phyloP scores from a whole-genome alignment of 2,329 filamentous ascomycete genomes.

The Magnaporthiopsis poae region DNA sequence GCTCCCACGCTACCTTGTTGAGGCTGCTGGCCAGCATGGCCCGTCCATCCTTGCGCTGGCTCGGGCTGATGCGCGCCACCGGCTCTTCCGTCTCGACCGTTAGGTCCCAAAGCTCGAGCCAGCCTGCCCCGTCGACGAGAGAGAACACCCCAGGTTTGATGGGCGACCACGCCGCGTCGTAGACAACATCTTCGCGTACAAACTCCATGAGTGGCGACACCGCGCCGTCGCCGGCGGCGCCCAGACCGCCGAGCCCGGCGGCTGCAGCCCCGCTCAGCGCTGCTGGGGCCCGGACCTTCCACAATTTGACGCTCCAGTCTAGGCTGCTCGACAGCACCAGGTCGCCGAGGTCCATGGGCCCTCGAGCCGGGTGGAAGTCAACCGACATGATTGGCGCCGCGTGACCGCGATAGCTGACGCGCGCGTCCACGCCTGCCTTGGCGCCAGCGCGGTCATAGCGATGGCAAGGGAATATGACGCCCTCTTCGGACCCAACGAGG shows the following conservation, averaged over 20 bases:
- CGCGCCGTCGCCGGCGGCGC: constrained; percentile 33
- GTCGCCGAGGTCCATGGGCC: constrained; percentile 88
- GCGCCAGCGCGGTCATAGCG: constrained; percentile 94
- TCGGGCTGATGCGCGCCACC: constrained; percentile 68
- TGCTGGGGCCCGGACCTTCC: constrained; percentile 80
- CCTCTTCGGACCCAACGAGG: constrained; percentile 92
- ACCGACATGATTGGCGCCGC: constrained; percentile 91
- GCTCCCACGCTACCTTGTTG: constrained; percentile 93
- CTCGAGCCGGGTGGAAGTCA: constrained; percentile 85
- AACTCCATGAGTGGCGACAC: constrained; percentile 78
- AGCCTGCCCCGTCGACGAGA: constrained; percentile 84
- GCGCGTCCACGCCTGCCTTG: constrained; percentile 86
- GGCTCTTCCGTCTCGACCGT: constrained; percentile 88
- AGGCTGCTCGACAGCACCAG: constrained; percentile 83
- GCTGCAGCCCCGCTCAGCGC: constrained; percentile 50
- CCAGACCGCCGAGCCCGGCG: constrained; percentile 25
- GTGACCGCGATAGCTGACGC: constrained; percentile 81
- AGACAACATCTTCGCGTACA: constrained; percentile 88
- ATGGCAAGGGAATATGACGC: constrained; percentile 90
- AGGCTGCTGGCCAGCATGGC: constrained; percentile 72
- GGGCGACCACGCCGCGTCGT: constrained; percentile 91
- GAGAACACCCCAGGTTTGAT: constrained; percentile 90
- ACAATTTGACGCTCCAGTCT: constrained; percentile 95
- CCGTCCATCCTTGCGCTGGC: constrained; percentile 51
- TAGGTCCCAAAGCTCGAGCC: constrained; percentile 90